A percentile compares a stretch with the other conserved stretches of the same genome.
phyloP scores from a whole-genome alignment of 2,329 filamentous ascomycete species.

The Chaetoscypha palmicola region DNA sequence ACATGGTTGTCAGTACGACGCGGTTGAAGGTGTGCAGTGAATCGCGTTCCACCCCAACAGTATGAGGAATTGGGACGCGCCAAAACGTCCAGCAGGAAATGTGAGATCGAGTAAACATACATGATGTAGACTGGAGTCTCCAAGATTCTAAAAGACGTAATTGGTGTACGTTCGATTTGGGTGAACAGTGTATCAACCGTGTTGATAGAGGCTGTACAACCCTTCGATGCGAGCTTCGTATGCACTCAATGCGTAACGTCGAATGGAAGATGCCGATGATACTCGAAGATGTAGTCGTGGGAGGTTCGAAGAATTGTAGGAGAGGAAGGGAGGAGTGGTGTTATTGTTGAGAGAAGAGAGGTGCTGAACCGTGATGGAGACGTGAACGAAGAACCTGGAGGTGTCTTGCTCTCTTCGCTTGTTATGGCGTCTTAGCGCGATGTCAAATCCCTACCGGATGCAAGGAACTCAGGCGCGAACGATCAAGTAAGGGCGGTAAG shows the following conservation, averaged over 20 bases:
- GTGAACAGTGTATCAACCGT: slow-evolving; percentile 23
- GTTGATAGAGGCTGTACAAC: slow-evolving; percentile 13
- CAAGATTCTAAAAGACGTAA: slow-evolving; percentile 8
- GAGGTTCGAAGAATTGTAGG: slow-evolving; percentile 28
- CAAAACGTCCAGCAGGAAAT: neutral
- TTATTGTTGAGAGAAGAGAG: slow-evolving; percentile 17
- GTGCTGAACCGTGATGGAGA: slow-evolving; percentile 22
- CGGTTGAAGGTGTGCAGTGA: slow-evolving; percentile 16
- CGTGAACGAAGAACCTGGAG: slow-evolving; percentile 22
- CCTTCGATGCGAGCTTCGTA: slow-evolving; percentile 10
- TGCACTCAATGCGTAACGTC: slow-evolving; percentile 16
- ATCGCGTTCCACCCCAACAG: slow-evolving; percentile 19
- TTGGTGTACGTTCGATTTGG: slow-evolving; percentile 10
- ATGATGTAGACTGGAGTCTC: slow-evolving; percentile 12
- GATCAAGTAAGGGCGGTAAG: slow-evolving; percentile 6
- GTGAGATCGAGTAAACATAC: slow-evolving; percentile 19
- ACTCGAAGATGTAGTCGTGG: slow-evolving; percentile 9
- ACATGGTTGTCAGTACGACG: slow-evolving; percentile 23
- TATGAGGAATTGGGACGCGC: slow-evolving; percentile 21
- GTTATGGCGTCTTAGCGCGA: slow-evolving; percentile 21
- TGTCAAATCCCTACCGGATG: slow-evolving; percentile 11
- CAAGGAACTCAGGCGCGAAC: slow-evolving; percentile 14
- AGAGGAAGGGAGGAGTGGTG: slow-evolving; percentile 30
- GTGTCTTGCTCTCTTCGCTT: slow-evolving; percentile 17
- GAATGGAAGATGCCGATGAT: slow-evolving; percentile 11